These are phyloP conservation scores for Neurospora sp. DNA, from an alignment of 495 filamentous ascomycete genomes.

Conservation along the genomic window DNA sequence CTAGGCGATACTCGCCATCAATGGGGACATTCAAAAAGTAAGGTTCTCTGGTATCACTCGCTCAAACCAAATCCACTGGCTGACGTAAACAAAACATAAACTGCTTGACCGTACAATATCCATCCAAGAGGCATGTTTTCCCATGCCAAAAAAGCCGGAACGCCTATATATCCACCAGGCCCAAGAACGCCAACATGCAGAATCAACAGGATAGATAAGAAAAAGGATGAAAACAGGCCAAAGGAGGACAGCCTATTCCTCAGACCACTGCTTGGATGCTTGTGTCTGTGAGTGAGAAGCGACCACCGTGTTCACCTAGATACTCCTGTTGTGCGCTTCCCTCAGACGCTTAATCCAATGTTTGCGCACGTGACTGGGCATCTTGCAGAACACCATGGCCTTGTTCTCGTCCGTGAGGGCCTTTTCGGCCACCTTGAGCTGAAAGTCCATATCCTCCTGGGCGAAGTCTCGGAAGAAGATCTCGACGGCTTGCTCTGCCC, in stretches of 20 bases:
- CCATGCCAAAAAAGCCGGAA: neutral
- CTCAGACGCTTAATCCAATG: conserved; percentile 39
- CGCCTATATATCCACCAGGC: neutral
- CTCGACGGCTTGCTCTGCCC: conserved; percentile 40
- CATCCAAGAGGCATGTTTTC: neutral
- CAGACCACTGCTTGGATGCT: neutral
- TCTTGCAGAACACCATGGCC: conserved; percentile 45
- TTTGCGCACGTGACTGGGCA: conserved; percentile 30
- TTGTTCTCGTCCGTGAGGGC: conserved; percentile 41
- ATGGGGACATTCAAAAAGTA: neutral
- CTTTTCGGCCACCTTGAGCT: conserved; percentile 43
- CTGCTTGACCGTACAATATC: neutral
- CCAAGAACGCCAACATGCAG: neutral
- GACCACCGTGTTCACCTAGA: conserved; percentile 4
- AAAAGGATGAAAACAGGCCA: neutral
- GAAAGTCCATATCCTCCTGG: conserved; percentile 37
- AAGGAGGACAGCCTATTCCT: neutral
- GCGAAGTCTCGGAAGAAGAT: conserved; percentile 40
- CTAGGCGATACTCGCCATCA: neutral
- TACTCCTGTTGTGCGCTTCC: conserved; percentile 35
- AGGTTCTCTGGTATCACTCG: neutral
- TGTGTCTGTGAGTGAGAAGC: neutral
- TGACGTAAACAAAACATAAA: neutral
- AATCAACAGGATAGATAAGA: neutral
- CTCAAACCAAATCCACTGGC: neutral